phyloP scores from a whole-genome alignment of 345 rosid genomes.

The Linum lewisii region DNA sequence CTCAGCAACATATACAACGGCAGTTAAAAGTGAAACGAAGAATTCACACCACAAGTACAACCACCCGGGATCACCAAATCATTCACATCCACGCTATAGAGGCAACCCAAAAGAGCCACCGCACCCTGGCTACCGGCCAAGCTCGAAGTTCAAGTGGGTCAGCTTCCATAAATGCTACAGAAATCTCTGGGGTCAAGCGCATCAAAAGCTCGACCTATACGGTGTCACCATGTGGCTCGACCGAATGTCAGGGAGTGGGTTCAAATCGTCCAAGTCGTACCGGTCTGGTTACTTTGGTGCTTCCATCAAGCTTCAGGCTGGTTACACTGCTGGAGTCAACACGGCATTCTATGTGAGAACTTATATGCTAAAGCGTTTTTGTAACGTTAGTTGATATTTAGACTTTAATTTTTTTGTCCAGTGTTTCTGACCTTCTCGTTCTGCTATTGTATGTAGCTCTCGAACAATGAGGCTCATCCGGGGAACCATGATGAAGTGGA shows the following conservation, averaged over 20 bases:
- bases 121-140: conserved; percentile 93
- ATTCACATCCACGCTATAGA: background rate
- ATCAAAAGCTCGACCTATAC: conserved; percentile 54
- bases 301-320: conserved; percentile 74
- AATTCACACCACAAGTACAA: no score
- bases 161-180: conserved; percentile 60
- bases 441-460: conserved; percentile 61
- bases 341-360: conserved; percentile 71
- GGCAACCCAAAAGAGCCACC: conserved; percentile 35
- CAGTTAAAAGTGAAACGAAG: no score
- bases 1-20: no score
- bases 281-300: conserved; percentile 94
- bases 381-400: no score
- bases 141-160: conserved; percentile 56
- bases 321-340: conserved; percentile 94
- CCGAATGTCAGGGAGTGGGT: conserved; percentile 72
- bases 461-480: conserved; percentile 82
- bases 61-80: background rate
- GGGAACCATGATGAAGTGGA: conserved; percentile 93
- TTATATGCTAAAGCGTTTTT: no score
- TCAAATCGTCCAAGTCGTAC: conserved; percentile 76
- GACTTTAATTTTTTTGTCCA: no score
- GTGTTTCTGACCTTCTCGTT: no score
- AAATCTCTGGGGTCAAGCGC: conserved; percentile 93
- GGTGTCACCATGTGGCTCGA: conserved; percentile 89